A percentile compares a stretch with the other conserved stretches of the same genome.
These are phyloP conservation scores for Leptographium radiaticola DNA, from an alignment of 2,329 filamentous ascomycete species.

Conservation along the genomic window DNA sequence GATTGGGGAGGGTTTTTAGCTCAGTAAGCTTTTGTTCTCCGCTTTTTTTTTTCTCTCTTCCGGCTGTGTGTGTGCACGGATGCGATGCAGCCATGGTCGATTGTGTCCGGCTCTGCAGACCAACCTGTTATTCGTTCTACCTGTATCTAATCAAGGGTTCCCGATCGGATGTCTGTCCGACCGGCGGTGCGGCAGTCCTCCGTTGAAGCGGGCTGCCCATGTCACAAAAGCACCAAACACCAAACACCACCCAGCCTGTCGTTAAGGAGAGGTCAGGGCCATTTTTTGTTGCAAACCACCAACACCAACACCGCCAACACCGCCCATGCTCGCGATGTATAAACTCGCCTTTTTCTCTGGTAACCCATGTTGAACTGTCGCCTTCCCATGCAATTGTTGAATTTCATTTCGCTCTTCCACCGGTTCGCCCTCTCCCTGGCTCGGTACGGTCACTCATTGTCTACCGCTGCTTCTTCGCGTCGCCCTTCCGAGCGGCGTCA, in stretches of 20 bases:
- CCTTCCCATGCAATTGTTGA: constrained; percentile 1
- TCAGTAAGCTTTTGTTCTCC: too few species aligned
- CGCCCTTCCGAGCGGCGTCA: constrained; percentile 33
- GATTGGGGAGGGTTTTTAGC: too few species aligned
- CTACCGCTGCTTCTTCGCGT: constrained; percentile 40
- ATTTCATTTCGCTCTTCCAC: too few species aligned
- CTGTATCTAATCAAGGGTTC: too few species aligned
- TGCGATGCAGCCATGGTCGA: too few species aligned
- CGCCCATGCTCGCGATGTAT: not conserved
- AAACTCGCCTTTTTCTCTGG: not conserved
- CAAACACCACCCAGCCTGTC: not conserved
- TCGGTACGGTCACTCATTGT: not conserved
- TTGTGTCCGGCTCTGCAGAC: too few species aligned
- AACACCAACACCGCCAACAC: not conserved
- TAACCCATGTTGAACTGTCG: too few species aligned
- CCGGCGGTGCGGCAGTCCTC: not conserved
- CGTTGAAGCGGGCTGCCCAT: not conserved
- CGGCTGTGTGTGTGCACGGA: too few species aligned
- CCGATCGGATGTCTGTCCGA: not conserved
- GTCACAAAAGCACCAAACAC: not conserved
- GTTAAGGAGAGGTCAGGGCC: not conserved
- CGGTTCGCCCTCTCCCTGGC: not conserved
- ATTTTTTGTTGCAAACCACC: not conserved
- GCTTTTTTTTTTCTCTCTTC: too few species aligned
- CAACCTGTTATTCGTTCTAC: too few species aligned